These are phyloP conservation scores for Mycena metata DNA, from an alignment of 768 basidiomycete species.

Conservation along the genomic window DNA sequence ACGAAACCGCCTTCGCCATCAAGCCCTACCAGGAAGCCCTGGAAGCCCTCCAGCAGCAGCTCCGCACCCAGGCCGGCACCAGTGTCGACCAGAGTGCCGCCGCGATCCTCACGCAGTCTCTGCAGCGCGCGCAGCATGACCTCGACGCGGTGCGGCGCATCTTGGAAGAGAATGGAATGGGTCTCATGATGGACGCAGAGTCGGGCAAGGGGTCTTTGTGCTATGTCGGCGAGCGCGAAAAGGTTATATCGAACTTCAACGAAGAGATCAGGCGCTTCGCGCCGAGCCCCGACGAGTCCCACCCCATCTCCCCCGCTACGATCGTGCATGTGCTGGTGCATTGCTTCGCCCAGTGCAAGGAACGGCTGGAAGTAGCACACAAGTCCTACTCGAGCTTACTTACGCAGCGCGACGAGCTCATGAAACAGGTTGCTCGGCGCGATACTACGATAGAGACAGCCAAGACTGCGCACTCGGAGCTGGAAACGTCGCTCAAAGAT, in stretches of 20 bases:
- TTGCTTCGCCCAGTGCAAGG: conserved; percentile 2
- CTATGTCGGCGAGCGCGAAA: conserved; percentile 20
- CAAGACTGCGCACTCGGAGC: neutral
- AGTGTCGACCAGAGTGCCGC: neutral
- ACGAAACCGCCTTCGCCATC: conserved; percentile 18
- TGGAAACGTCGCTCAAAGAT: neutral
- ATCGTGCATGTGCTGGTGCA: conserved; percentile 22
- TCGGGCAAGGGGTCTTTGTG: neutral
- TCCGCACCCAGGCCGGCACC: neutral
- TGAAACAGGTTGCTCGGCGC: neutral
- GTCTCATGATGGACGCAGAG: neutral
- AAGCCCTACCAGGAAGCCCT: conserved; percentile 16
- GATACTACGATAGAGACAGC: neutral
- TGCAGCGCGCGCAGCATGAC: neutral
- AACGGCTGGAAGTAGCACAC: neutral
- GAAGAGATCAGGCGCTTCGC: neutral
- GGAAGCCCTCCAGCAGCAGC: neutral
- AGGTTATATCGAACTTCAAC: neutral
- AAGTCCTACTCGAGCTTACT: neutral
- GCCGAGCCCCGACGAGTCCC: neutral
- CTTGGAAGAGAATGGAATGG: conserved; percentile 16
- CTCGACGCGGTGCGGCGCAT: conserved; percentile 8
- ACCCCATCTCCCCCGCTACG: conserved; percentile 20
- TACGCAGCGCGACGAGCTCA: neutral
- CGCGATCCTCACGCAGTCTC: neutral